Evolutionary conservation across 768 basidiomycete genomes (phyloP).

Genomic region (Boletus coccyginus): DNA sequence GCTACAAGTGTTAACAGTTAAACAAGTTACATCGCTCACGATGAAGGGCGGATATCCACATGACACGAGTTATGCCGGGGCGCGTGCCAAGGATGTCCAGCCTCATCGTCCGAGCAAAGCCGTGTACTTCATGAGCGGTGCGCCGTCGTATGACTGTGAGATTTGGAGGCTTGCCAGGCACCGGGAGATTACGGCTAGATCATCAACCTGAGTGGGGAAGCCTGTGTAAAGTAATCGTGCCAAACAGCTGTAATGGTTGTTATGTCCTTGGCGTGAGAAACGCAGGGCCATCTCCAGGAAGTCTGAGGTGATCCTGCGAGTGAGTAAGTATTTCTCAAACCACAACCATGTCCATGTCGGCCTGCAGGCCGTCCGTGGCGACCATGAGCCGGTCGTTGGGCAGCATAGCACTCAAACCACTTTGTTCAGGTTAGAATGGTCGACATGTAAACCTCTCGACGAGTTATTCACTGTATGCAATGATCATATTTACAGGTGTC

Average conservation of each 20-base stretch:
- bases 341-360: slow-evolving; percentile 31
- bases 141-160: slow-evolving; percentile 4
- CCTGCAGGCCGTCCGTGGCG: slow-evolving; percentile 27
- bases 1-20: not conserved
- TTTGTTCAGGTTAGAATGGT: slow-evolving; percentile 22
- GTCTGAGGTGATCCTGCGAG: slow-evolving; percentile 14
- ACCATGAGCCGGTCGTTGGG: slow-evolving; percentile 20
- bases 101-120: no score
- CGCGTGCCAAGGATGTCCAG: no score
- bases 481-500: slow-evolving; percentile 16
- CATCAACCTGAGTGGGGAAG: not conserved
- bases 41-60: no score
- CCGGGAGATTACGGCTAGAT: slow-evolving; percentile 21
- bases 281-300: slow-evolving; percentile 2
- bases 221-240: not conserved
- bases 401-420: slow-evolving; percentile 17
- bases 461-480: not conserved
- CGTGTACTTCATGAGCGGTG: no score
- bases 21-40: not conserved
- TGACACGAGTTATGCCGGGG: no score
- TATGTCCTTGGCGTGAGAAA: slow-evolving; percentile 22
- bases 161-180: slow-evolving; percentile 8
- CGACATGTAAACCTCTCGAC: not conserved
- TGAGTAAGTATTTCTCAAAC: slow-evolving; percentile 19
- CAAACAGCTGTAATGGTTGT: slow-evolving; percentile 7